Evolutionary conservation across 2,329 filamentous ascomycete genomes (phyloP).

Genomic region (Neofusicoccum umdonicola): DNA sequence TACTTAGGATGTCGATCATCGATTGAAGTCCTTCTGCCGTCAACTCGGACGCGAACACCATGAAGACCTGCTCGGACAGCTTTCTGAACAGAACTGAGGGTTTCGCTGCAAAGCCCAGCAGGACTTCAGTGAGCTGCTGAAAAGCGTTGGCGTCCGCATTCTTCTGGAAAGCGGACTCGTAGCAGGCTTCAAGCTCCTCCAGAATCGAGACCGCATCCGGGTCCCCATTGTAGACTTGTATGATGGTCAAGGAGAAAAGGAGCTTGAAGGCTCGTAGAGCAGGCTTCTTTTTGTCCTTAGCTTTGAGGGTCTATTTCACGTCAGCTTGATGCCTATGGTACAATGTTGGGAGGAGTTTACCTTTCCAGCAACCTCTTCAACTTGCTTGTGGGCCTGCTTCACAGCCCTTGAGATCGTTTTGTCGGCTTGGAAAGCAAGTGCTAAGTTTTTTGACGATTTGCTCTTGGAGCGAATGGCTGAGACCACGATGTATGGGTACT

Average conservation of each 20-base stretch:
- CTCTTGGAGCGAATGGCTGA: constrained; percentile 31
- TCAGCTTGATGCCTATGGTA: constrained; percentile 15
- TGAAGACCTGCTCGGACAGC: constrained; percentile 84
- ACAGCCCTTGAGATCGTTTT: constrained; percentile 41
- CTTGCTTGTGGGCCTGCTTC: constrained; percentile 31
- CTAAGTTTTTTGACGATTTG: constrained; percentile 32
- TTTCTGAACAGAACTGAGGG: constrained; percentile 81
- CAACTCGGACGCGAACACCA: constrained; percentile 73
- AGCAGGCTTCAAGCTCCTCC: constrained; percentile 75
- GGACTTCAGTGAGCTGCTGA: constrained; percentile 77
- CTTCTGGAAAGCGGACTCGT: constrained; percentile 37
- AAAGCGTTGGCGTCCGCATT: constrained; percentile 45
- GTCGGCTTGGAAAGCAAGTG: constrained; percentile 50
- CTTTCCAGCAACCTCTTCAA: constrained; percentile 30
- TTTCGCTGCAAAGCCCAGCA: constrained; percentile 85
- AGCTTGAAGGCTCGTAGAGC: constrained; percentile 68
- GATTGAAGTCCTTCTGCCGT: constrained; percentile 69
- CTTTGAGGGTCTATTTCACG: constrained; percentile 14
- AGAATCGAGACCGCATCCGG: constrained; percentile 80
- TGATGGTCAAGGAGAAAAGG: constrained; percentile 77
- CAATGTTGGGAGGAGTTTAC: constrained; percentile 20
- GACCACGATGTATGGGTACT: constrained; percentile 41
- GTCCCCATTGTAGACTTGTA: constrained; percentile 89
- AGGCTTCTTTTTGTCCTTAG: constrained; percentile 36
- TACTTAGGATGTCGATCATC: constrained; percentile 66